Evolutionary conservation across 257 asterid species (phyloP), one percentile per base, ranked within the genome.

Genomic region (Voacanga thouarsii): DNA sequence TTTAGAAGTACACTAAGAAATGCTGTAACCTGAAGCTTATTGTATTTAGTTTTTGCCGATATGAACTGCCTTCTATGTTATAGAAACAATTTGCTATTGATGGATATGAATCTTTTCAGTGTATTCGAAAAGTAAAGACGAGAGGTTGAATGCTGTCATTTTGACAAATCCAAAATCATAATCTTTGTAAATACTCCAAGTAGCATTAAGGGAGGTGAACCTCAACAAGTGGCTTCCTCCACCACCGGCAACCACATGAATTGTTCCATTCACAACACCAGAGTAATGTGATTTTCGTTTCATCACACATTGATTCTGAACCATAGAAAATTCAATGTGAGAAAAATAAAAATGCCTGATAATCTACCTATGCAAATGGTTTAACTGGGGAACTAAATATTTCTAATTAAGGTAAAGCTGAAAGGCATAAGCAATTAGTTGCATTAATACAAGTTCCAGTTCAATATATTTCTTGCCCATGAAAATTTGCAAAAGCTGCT

Each of bases 151-250:
- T 4, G 96, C 89, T 0, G 97, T 91, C 41, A 93, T 59, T 86
- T 93, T 93, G 26, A 84, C 92, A 24, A 91, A 93, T 26, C 98
- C 97, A 84, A 82, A 93, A 74, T 92, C 97, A 0, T 83, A 81
- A 78, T 94, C 98, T 85, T 86, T 92, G 90, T 83, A 83, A 41
- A 94, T 75, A 56, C 98, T 94, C 96, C 98, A 94, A 2, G 57
- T 63, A 6, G 97, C 86, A 66, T 84, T 86, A 3, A 88, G 63
- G 0, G 86, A 12, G 64, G 89, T 83, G 75, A 86, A 94, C 30
- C 80, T 84, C 2, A 96, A 89, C 65, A 94, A 85, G 74, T 89
- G 96, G n/a, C 88, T 47, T 68, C 92, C 93, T 77, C 82, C 96
- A 53, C 91, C 96, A 0, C 91, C 93, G 1, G 81, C 90, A 0